Evolutionary conservation across 2,329 filamentous ascomycete species (phyloP).

Genomic region (Talaromyces pinophilus): DNA sequence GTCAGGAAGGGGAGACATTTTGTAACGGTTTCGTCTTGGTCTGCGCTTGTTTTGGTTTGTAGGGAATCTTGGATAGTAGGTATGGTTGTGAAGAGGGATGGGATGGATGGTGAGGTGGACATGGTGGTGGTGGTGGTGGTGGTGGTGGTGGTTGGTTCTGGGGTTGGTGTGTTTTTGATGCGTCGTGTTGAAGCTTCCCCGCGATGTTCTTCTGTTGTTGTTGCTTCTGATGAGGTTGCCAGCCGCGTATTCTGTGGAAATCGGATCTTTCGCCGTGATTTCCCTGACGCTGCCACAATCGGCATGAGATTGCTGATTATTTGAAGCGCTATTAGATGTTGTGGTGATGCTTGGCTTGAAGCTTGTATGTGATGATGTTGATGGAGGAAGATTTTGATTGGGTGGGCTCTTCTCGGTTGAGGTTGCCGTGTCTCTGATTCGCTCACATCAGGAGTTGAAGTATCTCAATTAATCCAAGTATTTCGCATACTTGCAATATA

Average conservation of each 20-base stretch:
- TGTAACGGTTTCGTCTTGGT: slow-evolving; percentile 69
- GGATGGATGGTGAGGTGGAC: slow-evolving; percentile 22
- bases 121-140: background rate
- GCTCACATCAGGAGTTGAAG: background rate
- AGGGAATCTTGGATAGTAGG: slow-evolving; percentile 68
- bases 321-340: background rate
- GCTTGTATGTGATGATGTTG: slow-evolving; percentile 10
- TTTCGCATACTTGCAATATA: background rate
- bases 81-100: slow-evolving; percentile 44
- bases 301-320: slow-evolving; percentile 34
- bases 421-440: background rate
- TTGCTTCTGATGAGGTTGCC: slow-evolving; percentile 22
- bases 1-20: slow-evolving; percentile 69
- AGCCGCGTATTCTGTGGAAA: slow-evolving; percentile 36
- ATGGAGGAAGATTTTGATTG: slow-evolving; percentile 19
- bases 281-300: slow-evolving; percentile 35
- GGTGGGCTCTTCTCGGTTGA: slow-evolving; percentile 4
- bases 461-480: background rate
- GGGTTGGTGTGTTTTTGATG: slow-evolving; percentile 5
- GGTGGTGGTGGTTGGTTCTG: background rate
- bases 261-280: slow-evolving; percentile 43
- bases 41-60: slow-evolving; percentile 65
- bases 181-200: slow-evolving; percentile 24
- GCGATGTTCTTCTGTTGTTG: slow-evolving; percentile 19
- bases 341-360: background rate